Percentiles rank a stretch among this genome's conserved stretches.
These are phyloP conservation scores for Aspergillus taichungensis DNA, from an alignment of 495 filamentous ascomycete genomes.

Conservation along the genomic window DNA sequence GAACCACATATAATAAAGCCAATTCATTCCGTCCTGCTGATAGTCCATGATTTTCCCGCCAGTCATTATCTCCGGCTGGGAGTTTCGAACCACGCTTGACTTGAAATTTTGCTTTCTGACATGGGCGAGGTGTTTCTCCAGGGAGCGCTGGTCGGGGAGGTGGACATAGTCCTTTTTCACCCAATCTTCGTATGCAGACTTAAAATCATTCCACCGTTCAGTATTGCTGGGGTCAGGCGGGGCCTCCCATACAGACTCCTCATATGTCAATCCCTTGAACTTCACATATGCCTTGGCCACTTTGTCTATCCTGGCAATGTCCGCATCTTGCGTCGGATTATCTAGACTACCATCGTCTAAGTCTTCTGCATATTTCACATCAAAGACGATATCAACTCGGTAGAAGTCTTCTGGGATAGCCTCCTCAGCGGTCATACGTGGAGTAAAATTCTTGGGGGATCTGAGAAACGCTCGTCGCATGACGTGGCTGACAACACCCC, in stretches of 20 bases:
- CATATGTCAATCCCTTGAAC: constrained; percentile 90
- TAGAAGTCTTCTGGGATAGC: constrained; percentile 80
- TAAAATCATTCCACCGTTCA: constrained; percentile 73
- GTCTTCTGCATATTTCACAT: constrained; percentile 54
- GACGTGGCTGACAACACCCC: constrained; percentile 50
- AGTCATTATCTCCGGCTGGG: constrained; percentile 64
- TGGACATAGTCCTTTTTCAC: constrained; percentile 64
- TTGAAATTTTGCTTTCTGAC: constrained; percentile 59
- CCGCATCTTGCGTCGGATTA: constrained; percentile 44
- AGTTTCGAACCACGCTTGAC: constrained; percentile 51
- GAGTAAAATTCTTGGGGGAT: constrained; percentile 50
- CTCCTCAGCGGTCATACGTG: constrained; percentile 63
- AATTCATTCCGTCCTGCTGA: constrained; percentile 89
- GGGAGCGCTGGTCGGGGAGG: constrained; percentile 37
- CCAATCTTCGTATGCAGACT: constrained; percentile 75
- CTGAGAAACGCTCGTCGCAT: constrained; percentile 73
- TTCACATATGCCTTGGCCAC: constrained; percentile 72
- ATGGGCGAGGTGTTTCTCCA: constrained; percentile 52
- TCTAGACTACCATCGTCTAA: constrained; percentile 39
- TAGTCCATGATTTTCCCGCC: constrained; percentile 87
- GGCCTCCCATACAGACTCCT: constrained; percentile 82
- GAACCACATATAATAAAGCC: constrained; percentile 90
- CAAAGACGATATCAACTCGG: constrained; percentile 79
- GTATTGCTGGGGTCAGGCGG: constrained; percentile 60
- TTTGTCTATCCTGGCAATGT: constrained; percentile 57